Conservation (phyloP, 2,329 filamentous ascomycete species). For the Epichloe glyceriae region DNA sequence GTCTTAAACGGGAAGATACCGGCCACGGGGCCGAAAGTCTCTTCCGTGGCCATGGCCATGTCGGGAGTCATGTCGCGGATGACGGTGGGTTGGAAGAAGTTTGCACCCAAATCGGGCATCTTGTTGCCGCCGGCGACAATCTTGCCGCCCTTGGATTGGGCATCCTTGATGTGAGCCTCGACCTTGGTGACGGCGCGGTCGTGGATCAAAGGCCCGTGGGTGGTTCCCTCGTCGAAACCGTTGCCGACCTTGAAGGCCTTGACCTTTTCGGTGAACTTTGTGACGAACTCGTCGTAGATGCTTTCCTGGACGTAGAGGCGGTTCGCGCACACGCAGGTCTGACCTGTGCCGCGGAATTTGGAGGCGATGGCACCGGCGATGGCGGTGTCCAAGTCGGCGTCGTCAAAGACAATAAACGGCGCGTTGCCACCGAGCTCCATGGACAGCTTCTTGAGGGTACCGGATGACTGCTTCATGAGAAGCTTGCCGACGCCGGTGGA, state of each 20-base stretch:
- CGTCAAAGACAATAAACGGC: conserved; percentile 93
- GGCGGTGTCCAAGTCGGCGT: conserved; percentile 76
- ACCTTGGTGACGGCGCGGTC: conserved; percentile 70
- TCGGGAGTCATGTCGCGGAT: conserved; percentile 73
- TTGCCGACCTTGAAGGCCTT: conserved; percentile 62
- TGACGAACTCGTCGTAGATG: conserved; percentile 63
- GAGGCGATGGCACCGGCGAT: conserved; percentile 71
- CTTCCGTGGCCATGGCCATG: conserved; percentile 75
- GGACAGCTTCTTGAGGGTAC: conserved; percentile 70
- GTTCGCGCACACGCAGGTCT: conserved; percentile 90
- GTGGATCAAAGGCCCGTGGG: conserved; percentile 78
- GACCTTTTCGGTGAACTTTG: conserved; percentile 58
- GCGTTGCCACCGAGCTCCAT: conserved; percentile 93
- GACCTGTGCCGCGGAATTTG: conserved; percentile 90
- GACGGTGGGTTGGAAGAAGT: conserved; percentile 86
- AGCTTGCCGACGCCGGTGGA: conserved; percentile 56
- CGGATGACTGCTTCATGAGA: conserved; percentile 80
- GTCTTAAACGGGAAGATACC: conserved; percentile 80
- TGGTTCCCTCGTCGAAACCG: conserved; percentile 57
- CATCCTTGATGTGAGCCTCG: conserved; percentile 66
- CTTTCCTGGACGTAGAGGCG: conserved; percentile 66
- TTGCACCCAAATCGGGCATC: conserved; percentile 60
- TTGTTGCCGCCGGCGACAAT: conserved; percentile 63
- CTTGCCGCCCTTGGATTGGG: conserved; percentile 62
- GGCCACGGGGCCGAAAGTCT: conserved; percentile 92